Evolutionary conservation across 306 rosid genomes (phyloP).

Genomic region (Astragalus glycyphyllos): DNA sequence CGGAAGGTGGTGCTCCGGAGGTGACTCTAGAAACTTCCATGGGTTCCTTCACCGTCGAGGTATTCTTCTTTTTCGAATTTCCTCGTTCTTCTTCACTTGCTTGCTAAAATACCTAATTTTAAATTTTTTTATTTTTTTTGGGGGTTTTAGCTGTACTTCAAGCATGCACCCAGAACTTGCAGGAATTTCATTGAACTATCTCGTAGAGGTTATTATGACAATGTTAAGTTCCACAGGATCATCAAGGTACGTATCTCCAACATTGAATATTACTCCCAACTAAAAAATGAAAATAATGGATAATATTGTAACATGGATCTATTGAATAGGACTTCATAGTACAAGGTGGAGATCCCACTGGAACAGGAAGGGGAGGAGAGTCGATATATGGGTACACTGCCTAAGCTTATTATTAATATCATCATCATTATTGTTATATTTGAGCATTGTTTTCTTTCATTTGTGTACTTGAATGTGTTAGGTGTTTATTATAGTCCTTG

Average conservation of each 20-base stretch:
- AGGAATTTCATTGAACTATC: slow-evolving; percentile 95
- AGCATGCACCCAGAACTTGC: slow-evolving; percentile 94
- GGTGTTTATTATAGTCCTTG: too few relatives aligned
- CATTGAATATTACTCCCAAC: neutral
- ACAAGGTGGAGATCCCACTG: slow-evolving; percentile 99
- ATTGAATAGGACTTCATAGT: slow-evolving; percentile 87
- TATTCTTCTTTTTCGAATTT: slow-evolving; percentile 18
- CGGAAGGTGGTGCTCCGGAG: slow-evolving; percentile 94
- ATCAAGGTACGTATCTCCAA: slow-evolving; percentile 68
- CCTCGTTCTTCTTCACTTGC: neutral
- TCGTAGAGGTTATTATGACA: slow-evolving; percentile 90
- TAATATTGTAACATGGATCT: slow-evolving; percentile 31
- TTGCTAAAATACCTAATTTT: neutral
- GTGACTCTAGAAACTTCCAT: slow-evolving; percentile 93
- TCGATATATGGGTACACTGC: slow-evolving; percentile 86
- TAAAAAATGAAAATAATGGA: neutral
- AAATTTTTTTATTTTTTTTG: neutral
- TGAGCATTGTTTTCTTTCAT: too few relatives aligned
- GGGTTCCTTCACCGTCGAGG: slow-evolving; percentile 95
- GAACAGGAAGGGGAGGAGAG: slow-evolving; percentile 99
- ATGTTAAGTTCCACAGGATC: slow-evolving; percentile 93
- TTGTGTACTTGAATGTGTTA: too few relatives aligned
- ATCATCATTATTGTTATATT: neutral
- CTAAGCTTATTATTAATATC: neutral
- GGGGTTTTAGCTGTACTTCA: slow-evolving; percentile 70